A percentile compares a stretch with the other conserved stretches of the same genome.
These are phyloP conservation scores for Gynandropsis gynandra DNA, from an alignment of 345 rosid genomes.

Conservation along the genomic window DNA sequence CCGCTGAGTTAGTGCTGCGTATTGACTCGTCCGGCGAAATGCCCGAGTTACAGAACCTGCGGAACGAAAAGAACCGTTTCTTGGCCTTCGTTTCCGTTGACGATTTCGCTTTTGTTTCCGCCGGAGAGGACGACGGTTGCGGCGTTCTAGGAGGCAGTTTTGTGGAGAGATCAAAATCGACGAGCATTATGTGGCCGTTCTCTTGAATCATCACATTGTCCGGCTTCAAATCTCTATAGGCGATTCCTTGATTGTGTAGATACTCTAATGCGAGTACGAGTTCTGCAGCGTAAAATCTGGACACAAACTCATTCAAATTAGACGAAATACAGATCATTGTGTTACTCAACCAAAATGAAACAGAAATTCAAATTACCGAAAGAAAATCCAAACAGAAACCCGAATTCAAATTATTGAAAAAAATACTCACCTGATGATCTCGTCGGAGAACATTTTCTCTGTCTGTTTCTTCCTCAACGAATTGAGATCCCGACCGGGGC, in stretches of 20 bases:
- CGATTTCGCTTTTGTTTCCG: neutral
- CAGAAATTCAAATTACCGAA: too few relatives aligned
- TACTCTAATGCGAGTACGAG: slow-evolving; percentile 65
- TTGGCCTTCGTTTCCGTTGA: slow-evolving; percentile 8
- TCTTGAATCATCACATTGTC: slow-evolving; percentile 77
- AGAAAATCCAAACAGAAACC: too few relatives aligned
- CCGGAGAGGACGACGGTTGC: slow-evolving; percentile 14
- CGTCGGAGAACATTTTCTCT: slow-evolving; percentile 69
- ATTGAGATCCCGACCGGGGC: slow-evolving; percentile 67
- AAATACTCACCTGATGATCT: slow-evolving; percentile 39
- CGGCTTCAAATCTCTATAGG: slow-evolving; percentile 77
- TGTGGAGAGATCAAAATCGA: slow-evolving; percentile 85
- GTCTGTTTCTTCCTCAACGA: slow-evolving; percentile 51
- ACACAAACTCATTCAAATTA: neutral
- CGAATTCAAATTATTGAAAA: neutral
- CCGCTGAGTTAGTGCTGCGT: neutral
- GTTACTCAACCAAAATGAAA: too few relatives aligned
- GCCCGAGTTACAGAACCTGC: slow-evolving; percentile 37
- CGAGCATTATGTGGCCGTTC: slow-evolving; percentile 77
- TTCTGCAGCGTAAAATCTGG: slow-evolving; percentile 83
- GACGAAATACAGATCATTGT: too few relatives aligned
- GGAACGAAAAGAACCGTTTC: slow-evolving; percentile 22
- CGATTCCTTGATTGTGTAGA: slow-evolving; percentile 60
- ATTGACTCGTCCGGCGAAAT: slow-evolving; percentile 30
- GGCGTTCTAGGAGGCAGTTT: slow-evolving; percentile 38